phyloP scores from a whole-genome alignment of 2,329 filamentous ascomycete species.

The Apiospora sp. region DNA sequence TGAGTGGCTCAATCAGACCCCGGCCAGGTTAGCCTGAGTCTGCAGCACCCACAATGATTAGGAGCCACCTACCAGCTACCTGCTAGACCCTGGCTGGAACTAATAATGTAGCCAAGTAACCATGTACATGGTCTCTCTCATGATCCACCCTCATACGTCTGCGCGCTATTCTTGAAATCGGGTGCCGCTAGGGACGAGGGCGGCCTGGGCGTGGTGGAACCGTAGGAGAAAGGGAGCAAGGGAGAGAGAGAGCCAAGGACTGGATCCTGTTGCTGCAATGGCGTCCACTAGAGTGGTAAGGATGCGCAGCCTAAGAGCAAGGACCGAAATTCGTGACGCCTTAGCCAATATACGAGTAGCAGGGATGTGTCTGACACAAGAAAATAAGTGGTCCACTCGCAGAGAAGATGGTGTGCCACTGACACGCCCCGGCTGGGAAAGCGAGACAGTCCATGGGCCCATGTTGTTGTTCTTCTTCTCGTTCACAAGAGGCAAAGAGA shows the following conservation, averaged over 20 bases:
- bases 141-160: conserved; percentile 20
- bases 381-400: conserved; percentile 39
- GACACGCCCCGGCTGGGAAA: conserved; percentile 24
- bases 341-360: conserved; percentile 57
- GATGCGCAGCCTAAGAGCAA: conserved; percentile 31
- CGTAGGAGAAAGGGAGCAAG: conserved; percentile 20
- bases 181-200: conserved; percentile 42
- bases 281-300: conserved; percentile 40
- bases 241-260: conserved; percentile 35
- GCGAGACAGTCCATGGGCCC: conserved; percentile 20
- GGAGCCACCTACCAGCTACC: conserved; percentile 41
- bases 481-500: not conserved
- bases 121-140: conserved; percentile 13
- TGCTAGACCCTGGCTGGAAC: conserved; percentile 32
- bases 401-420: conserved; percentile 22
- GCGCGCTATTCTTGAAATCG: conserved; percentile 46
- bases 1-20: conserved; percentile 43
- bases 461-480: conserved; percentile 1
- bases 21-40: conserved; percentile 36
- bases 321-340: conserved; percentile 30
- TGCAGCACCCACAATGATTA: conserved; percentile 36
- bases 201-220: conserved; percentile 36
- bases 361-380: conserved; percentile 59
- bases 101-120: conserved; percentile 29
- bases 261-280: conserved; percentile 42